These are phyloP conservation scores for Aeschynomene evenia DNA, from an alignment of 306 rosid species.

Conservation along the genomic window DNA sequence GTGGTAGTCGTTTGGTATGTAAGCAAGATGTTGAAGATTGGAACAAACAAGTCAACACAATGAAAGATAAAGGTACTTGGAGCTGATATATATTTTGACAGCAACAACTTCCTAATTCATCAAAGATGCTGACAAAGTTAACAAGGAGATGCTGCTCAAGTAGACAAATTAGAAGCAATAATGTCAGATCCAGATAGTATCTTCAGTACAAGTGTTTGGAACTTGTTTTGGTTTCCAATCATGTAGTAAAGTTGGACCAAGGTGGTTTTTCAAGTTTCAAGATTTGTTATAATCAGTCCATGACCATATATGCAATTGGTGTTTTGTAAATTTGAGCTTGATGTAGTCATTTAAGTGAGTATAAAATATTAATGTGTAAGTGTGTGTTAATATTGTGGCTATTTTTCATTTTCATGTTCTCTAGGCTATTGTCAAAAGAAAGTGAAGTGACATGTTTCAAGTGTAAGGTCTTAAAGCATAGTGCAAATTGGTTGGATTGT, in stretches of 20 bases:
- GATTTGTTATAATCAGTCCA: background rate
- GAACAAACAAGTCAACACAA: background rate
- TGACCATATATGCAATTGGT: background rate
- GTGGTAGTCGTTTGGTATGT: constrained; percentile 17
- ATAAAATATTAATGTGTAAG: background rate
- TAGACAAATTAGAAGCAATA: background rate
- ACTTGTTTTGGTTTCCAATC: background rate
- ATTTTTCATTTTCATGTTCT: background rate
- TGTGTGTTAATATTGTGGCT: background rate
- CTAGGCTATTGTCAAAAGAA: background rate
- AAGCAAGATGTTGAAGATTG: constrained; percentile 27
- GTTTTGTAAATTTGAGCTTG: background rate
- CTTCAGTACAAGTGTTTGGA: background rate
- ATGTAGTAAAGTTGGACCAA: background rate
- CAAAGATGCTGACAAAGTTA: background rate
- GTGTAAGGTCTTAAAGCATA: constrained; percentile 67
- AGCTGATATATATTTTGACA: background rate
- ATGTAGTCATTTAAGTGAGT: too few relatives aligned
- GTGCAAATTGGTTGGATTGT: constrained; percentile 51
- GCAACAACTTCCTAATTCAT: background rate
- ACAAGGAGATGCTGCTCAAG: background rate
- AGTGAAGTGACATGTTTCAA: constrained; percentile 39
- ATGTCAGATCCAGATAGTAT: background rate
- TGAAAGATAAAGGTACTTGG: background rate
- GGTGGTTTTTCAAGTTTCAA: background rate